phyloP scores from a whole-genome alignment of 257 asterid genomes.

The Mentha longifolia region DNA sequence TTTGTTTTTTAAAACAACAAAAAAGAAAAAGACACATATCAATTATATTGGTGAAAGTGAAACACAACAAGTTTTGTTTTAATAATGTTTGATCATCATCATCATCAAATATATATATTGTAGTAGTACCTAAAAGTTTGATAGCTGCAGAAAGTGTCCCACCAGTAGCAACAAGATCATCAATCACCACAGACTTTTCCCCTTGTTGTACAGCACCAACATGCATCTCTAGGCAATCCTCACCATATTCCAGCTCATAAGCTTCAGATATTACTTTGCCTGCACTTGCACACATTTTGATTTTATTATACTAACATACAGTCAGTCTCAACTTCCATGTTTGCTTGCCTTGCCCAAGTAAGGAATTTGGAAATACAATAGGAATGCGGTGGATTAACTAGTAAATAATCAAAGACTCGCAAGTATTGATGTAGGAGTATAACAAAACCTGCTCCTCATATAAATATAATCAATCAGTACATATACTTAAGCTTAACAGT shows the following conservation, averaged over 20 bases:
- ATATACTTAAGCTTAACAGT: no score
- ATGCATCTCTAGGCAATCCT: conserved; percentile 82
- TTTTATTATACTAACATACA: no score
- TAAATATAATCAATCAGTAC: no score
- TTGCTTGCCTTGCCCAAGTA: no score
- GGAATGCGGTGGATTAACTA: no score
- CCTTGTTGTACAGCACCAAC: conserved; percentile 69
- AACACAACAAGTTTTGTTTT: neutral
- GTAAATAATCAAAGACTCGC: no score
- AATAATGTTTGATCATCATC: neutral
- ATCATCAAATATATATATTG: neutral
- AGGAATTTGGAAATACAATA: no score
- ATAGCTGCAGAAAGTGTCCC: conserved; percentile 86
- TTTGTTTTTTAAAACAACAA: neutral
- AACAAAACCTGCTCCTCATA: no score
- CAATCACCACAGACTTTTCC: conserved; percentile 67
- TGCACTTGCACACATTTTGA: conserved; percentile 15
- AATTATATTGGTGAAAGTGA: neutral
- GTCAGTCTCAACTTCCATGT: no score
- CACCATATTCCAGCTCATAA: conserved; percentile 83
- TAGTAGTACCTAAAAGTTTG: conserved; percentile 58
- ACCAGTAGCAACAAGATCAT: conserved; percentile 89
- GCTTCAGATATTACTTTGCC: conserved; percentile 64
- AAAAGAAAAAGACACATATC: neutral
- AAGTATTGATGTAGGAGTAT: no score